These are phyloP conservation scores for Linum tenue DNA, from an alignment of 345 rosid genomes.

Conservation along the genomic window DNA sequence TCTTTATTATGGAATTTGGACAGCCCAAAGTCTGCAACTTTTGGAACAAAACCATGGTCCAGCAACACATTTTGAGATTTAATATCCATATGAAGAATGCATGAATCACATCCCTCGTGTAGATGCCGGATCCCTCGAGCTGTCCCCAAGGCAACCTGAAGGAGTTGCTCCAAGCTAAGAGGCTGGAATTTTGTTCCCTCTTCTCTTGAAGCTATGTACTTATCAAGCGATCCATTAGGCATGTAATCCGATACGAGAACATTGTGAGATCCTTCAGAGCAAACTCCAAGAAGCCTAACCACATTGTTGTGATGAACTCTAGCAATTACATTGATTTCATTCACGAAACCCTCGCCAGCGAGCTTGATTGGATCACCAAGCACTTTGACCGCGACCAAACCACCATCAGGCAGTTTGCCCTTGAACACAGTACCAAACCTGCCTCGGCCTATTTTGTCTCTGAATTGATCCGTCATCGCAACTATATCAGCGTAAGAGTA, in stretches of 20 bases:
- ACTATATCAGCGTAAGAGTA: constrained; percentile 16
- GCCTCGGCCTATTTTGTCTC: constrained; percentile 22
- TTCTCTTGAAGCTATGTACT: constrained; percentile 12
- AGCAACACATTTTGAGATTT: constrained; percentile 6
- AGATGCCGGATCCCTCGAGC: constrained; percentile 25
- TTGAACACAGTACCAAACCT: constrained; percentile 22
- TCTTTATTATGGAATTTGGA: constrained; percentile 23
- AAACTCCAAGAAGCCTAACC: constrained; percentile 16
- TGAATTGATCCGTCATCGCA: constrained; percentile 18
- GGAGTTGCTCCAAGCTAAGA: constrained; percentile 15
- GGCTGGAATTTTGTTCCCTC: constrained; percentile 5
- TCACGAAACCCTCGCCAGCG: constrained; percentile 12
- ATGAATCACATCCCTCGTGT: constrained; percentile 24
- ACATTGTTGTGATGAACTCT: constrained; percentile 20
- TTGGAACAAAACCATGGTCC: constrained; percentile 7
- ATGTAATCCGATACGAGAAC: constrained; percentile 16
- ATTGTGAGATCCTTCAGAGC: constrained; percentile 19
- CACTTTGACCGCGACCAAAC: constrained; percentile 24
- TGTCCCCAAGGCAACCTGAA: constrained; percentile 15
- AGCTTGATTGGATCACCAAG: constrained; percentile 7
- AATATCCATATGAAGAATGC: constrained; percentile 29
- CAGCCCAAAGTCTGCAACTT: constrained; percentile 32
- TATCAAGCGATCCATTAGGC: constrained; percentile 25
- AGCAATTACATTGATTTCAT: constrained; percentile 15
- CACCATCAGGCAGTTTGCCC: constrained; percentile 17